Evolutionary conservation across 2,329 filamentous ascomycete species (phyloP), one percentile per base, ranked within the genome.

Genomic region (Scedosporium aurantiacum): DNA sequence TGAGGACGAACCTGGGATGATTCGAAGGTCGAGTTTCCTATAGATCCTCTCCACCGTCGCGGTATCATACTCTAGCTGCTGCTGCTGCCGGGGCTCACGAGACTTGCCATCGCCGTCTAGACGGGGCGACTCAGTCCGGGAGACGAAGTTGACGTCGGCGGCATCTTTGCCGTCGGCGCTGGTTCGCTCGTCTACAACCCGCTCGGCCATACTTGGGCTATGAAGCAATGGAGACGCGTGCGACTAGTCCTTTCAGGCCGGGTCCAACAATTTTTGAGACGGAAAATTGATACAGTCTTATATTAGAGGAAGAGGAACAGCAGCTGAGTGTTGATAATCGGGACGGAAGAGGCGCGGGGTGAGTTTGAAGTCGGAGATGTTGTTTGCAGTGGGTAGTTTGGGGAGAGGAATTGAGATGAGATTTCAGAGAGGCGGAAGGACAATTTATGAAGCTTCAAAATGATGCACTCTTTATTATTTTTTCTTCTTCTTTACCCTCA

Each of bases 41-140:
- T 85, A 85, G 50, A 84, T 79, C 47, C 73, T 71, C 68, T 85
- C 82, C 52, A 84, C 75, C 47, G 76, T 77, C 67, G 79, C 78
- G 37, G 77, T 68, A 62, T 79, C 76, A 63, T 81, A 83, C 64
- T 80, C 71, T n/a, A 66, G 62, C 58, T 50, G 58, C 62, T 57
- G 57, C 63, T 61, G 61, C 23, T 32, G 47, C 58, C n/a, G 47
- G 28, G 32, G 37, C n/a, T 40, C 28, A 18, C 43, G 27, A 16
- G 5, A 23, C 37, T 37, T 37, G 52, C 32, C 21, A 16, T 18
- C 10, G 10, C 61, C 32, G 60, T 63, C 47, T 56, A 28, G 7
- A 52, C 37, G 52, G 37, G 50, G 8, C 18, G 37, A 28, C 37
- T 57, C 60, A 12, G 18, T 25, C 25, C 50, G 32, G 27, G 60